Evolutionary conservation across 306 rosid species (phyloP), one percentile per base, ranked within the genome.

Genomic region (Castanospermum australe): DNA sequence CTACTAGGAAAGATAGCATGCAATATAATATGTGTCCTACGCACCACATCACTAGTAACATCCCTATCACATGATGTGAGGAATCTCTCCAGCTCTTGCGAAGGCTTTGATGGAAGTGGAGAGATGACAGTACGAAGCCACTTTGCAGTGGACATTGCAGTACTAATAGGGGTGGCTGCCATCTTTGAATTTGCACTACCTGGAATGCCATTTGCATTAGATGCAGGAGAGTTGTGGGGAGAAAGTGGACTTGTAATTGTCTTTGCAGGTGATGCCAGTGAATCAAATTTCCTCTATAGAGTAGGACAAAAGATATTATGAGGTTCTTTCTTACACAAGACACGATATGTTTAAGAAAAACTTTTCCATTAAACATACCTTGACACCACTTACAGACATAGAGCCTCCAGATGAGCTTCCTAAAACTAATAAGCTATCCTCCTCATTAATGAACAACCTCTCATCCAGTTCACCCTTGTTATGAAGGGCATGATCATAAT

Each of bases 131-230:
- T 93, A 38, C 99, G 89, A 52, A 96, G 99, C 99, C 99, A 96
- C 91, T 96, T 96, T 73, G 99, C 99, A 33, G 99, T 96, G 56
- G 97, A 93, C 99, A 96, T 96, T 73, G 99, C 98, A 14, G 98
- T 93, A 89, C 97, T 96, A 48, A 96, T 96, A 48, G 99, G 99
- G 36, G 99, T 96, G 41, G 99, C 97, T 5, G 89, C 87, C 80
- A 91, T 82, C 88, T 84, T 93, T 65, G 92, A 70, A 62, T 73
- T 93, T 54, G 79, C 67, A 24, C 82, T 78, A 63, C 91, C 85
- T 1, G 72, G 82, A 79, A 83, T 79, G 33, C 90, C 96, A 65
- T 87, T 89, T 52, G 83, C 84, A 75, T 90, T 89, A 30, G 96
- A 86, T 44, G 84, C 83, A 55, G 99, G 99, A 78, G 98, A 96